Evolutionary conservation across 148 eudicot genomes (phyloP), one percentile per base, ranked within the genome.

Genomic region (Arctostaphylos glauca): DNA sequence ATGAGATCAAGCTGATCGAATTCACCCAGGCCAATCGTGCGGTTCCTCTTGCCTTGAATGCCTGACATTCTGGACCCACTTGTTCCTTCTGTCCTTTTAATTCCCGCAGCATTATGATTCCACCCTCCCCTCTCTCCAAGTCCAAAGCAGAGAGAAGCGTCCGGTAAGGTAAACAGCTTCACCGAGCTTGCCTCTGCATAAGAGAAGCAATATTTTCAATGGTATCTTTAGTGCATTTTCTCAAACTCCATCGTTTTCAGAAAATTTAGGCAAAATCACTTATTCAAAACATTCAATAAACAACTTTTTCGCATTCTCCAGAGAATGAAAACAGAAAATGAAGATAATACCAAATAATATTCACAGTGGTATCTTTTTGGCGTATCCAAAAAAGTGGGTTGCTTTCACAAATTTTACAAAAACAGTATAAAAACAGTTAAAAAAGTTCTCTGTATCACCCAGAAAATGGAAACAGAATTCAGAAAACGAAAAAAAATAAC

Each of bases 1-100:
- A 90, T 85, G 2, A 91, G 81, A 85, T 90, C 95, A 18, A 94
- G 77, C 85, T 92, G 95, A 60, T 92, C 91, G 48, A 92, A 87
- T 87, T 95, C 98, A 23, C 98, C 96, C 52, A 95, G 85, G 9
- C 98, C 95, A 2, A 95, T 95, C 9, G 98, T 95, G 12, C 89
- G 90, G 78, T 95, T 95, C 88, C 98, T 89, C 86, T 90, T 95
- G 91, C 90, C 90, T 85, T 91, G 94, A 78, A 89, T 89, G 70
- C 89, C 89, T 5, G 82, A 77, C 13, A 86, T 80, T 58, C 90
- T 88, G 13, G 91, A 84, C 58, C 86, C 88, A 31, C 76, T 47
- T 2, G 80, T 60, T 77, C 86, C 88, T 81, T 87, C 92, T 19
- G 78, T 85, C 80, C 91, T 88, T 80, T 88, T 92, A 8, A 89